A percentile compares a stretch with the other conserved stretches of the same genome.
Conservation (phyloP, 148 eudicot genomes). For the Dysphania ambrosioides region DNA sequence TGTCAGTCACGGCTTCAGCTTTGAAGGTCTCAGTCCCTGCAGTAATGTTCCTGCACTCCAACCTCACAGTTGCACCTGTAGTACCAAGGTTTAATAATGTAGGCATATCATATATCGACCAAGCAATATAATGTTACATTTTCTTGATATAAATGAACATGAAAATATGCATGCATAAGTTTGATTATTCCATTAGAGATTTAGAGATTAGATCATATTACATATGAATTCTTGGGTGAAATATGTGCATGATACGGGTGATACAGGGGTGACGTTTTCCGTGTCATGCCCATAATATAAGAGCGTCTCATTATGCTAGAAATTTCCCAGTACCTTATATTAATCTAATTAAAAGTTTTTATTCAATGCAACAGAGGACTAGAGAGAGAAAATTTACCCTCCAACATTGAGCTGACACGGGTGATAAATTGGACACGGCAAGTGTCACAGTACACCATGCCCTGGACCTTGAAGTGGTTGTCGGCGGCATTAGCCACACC, state of each 20-base stretch:
- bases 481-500: slow-evolving; percentile 10
- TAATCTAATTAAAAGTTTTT: background rate
- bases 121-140: too few relatives aligned
- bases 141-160: background rate
- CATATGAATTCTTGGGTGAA: too few relatives aligned
- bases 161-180: background rate
- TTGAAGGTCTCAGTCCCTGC: slow-evolving; percentile 27
- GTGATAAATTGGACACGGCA: slow-evolving; percentile 35
- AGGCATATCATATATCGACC: background rate
- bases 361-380: background rate
- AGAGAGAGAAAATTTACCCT: slow-evolving; percentile 21
- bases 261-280: background rate
- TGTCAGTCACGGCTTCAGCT: slow-evolving; percentile 35
- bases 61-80: slow-evolving; percentile 37
- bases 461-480: slow-evolving; percentile 23
- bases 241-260: too few relatives aligned
- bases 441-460: slow-evolving; percentile 37
- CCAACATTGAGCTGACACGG: slow-evolving; percentile 26
- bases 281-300: too few relatives aligned
- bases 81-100: background rate
- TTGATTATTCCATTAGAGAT: too few relatives aligned
- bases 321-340: too few relatives aligned
- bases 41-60: slow-evolving; percentile 44
- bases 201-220: background rate
- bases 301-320: too few relatives aligned